Percentiles rank a stretch among this genome's conserved stretches.
These are phyloP conservation scores for Acanthamoeba lenticulata DNA, from an alignment of 208 protist genomes.

Conservation along the genomic window DNA sequence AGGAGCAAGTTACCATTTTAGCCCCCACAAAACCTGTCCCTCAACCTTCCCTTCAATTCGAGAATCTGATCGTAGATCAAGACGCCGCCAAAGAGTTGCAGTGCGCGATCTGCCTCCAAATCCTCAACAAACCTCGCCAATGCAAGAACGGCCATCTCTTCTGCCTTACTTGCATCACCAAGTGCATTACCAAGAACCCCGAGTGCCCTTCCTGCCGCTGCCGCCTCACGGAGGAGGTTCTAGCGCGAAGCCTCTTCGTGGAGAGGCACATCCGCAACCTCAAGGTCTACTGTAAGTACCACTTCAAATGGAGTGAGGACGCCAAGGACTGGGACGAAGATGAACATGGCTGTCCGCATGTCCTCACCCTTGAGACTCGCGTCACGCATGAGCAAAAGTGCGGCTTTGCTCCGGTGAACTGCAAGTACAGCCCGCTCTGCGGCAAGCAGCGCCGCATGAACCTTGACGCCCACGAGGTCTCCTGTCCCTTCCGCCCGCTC, in stretches of 20 bases:
- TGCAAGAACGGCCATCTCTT: constrained; percentile 78
- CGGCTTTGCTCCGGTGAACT: constrained; percentile 68
- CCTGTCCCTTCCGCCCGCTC: constrained; percentile 70
- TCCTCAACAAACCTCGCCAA: constrained; percentile 73
- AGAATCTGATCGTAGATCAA: constrained; percentile 72
- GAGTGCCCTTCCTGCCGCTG: constrained; percentile 74
- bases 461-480: constrained; percentile 66
- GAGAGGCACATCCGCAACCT: constrained; percentile 70
- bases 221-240: constrained; percentile 33
- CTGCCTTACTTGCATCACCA: constrained; percentile 66
- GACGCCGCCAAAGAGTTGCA: constrained; percentile 72
- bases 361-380: constrained; percentile 46
- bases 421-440: constrained; percentile 66
- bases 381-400: constrained; percentile 66
- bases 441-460: constrained; percentile 16
- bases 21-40: not conserved
- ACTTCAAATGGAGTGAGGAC: constrained; percentile 68
- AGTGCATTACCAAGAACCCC: constrained; percentile 63
- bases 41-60: constrained; percentile 58
- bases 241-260: constrained; percentile 73
- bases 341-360: constrained; percentile 66
- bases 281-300: constrained; percentile 78
- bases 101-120: constrained; percentile 75
- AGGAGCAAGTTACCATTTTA: not conserved
- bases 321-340: constrained; percentile 70